Base-by-base conservation (phyloP, 75 land plant species). In the Larix kaempferi region DNA sequence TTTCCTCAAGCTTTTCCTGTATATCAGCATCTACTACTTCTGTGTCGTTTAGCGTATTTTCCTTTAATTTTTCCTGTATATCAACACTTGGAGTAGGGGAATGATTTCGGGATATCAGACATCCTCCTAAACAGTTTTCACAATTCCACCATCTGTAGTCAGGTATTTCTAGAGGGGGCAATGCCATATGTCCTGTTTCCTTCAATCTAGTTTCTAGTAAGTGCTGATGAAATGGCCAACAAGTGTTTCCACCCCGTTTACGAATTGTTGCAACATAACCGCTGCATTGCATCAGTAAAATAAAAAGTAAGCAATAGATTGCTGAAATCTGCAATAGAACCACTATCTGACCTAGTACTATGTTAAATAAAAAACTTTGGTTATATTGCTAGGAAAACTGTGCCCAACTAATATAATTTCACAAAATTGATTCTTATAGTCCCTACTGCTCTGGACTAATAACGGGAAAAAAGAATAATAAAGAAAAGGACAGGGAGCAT, bases 221-320 rank as follows among this genome's bases (percentile, higher is more conserved):
- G 23, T 69, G 49, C 52, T 69, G 72, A 69, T 49, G 72, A 69
- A 69, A 69, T 69, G 72, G 72, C 72, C 72, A 69, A 49, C 71
- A 67, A 37, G 21, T 69, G 39, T 69, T 69, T 37, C 72, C 12
- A 69, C 39, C 39, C 52, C 19, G 44, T 39, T 39, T 22, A 39
- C 72, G 72, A 39, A 22, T 39, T 10, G 23, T 39, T 39, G 72
- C 72, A 21, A 69, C 72, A 7, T 69, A 69, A n/a, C 72, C 72
- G 39, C 72, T 69, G 72, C n/a, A 69, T 16, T 3, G 39, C 5
- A 11, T 19, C 4, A 17, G 22, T 69, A 11, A n/a, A 39, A 69
- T 39, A 39, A 37, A 44, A 44, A 44, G 8, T 1, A 10, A 22
- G 19, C 16, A 37, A 37, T 39, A 33, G 7, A 69, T 39, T 44